phyloP scores from a whole-genome alignment of 345 rosid species.

The Ricinus communis region DNA sequence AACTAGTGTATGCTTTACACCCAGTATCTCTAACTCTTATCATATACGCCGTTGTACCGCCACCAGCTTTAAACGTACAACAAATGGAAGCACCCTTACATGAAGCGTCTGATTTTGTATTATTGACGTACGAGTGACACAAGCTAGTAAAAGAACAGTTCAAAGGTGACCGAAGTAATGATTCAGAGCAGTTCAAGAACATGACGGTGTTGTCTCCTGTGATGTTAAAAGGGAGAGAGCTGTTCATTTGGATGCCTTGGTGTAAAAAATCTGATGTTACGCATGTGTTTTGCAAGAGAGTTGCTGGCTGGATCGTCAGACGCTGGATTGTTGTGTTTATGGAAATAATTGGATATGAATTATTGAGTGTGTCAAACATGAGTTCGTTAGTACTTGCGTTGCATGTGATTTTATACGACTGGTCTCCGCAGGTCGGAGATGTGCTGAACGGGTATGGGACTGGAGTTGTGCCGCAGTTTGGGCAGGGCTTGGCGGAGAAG shows the following conservation, averaged over 20 bases:
- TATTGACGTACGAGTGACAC: slow-evolving; percentile 41
- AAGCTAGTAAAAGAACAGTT: slow-evolving; percentile 39
- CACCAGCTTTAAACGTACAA: slow-evolving; percentile 38
- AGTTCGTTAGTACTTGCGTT: too few species aligned
- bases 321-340: slow-evolving; percentile 26
- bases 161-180: slow-evolving; percentile 36
- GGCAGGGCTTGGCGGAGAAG: too few species aligned
- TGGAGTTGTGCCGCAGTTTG: too few species aligned
- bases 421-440: too few species aligned
- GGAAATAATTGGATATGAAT: too few species aligned
- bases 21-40: slow-evolving; percentile 30
- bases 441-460: too few species aligned
- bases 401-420: too few species aligned
- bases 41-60: slow-evolving; percentile 38
- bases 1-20: too few species aligned
- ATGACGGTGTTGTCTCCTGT: slow-evolving; percentile 46
- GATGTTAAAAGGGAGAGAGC: slow-evolving; percentile 46
- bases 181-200: slow-evolving; percentile 40
- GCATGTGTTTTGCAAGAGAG: slow-evolving; percentile 37
- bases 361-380: too few species aligned
- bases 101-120: not conserved
- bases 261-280: slow-evolving; percentile 30
- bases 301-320: slow-evolving; percentile 37
- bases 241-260: slow-evolving; percentile 35
- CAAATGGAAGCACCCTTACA: slow-evolving; percentile 35